These are phyloP conservation scores for Trifolium repens DNA, from an alignment of 306 rosid species.

Conservation along the genomic window DNA sequence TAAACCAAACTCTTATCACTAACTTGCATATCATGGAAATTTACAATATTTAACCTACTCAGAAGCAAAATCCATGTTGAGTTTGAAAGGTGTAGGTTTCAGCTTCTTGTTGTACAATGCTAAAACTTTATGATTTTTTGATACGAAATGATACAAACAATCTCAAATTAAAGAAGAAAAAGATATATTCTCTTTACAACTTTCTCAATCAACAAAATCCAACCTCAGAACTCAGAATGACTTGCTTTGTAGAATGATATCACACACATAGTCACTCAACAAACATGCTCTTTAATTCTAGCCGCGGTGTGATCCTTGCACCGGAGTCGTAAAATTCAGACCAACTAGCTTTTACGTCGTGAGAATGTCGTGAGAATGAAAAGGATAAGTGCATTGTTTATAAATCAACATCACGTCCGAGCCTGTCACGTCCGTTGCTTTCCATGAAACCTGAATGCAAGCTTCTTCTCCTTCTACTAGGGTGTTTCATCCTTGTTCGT, in stretches of 20 bases:
- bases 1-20: not conserved
- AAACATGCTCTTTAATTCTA: conserved; percentile 30
- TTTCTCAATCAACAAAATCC: conserved; percentile 36
- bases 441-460: conserved; percentile 62
- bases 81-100: conserved; percentile 30
- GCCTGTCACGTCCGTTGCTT: conserved; percentile 67
- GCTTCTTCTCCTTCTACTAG: conserved; percentile 70
- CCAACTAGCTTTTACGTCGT: conserved; percentile 35
- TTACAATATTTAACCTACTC: not conserved
- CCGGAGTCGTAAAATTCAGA: conserved; percentile 18
- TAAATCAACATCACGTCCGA: conserved; percentile 51
- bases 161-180: conserved; percentile 37
- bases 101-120: conserved; percentile 34
- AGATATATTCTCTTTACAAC: conserved; percentile 34
- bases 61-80: not conserved
- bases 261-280: conserved; percentile 21
- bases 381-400: conserved; percentile 34
- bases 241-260: conserved; percentile 33
- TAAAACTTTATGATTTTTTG: conserved; percentile 29
- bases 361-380: conserved; percentile 6
- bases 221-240: conserved; percentile 8
- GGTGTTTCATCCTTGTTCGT: conserved; percentile 62
- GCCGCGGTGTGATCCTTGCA: conserved; percentile 33
- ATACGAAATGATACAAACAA: conserved; percentile 41
- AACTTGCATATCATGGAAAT: not conserved